Evolutionary conservation across 2,329 filamentous ascomycete genomes (phyloP).

Genomic region (Blumeriella jaapii): DNA sequence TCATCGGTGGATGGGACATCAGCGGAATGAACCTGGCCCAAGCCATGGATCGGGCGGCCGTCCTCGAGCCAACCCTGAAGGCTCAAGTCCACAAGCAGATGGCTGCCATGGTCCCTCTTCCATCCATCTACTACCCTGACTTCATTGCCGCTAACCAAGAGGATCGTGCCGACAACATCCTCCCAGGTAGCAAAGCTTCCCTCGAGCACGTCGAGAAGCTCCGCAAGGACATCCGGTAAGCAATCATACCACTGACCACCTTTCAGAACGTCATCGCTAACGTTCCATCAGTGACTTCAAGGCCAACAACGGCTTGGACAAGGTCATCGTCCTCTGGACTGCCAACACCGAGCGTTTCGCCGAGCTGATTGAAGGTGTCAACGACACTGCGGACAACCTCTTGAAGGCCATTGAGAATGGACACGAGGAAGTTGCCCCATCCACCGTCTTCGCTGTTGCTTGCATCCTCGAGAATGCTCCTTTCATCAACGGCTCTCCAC

Average conservation of each 20-base stretch:
- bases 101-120: conserved; percentile 75
- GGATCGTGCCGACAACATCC: conserved; percentile 83
- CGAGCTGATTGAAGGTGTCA: conserved; percentile 76
- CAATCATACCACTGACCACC: conserved; percentile 7
- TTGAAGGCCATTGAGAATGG: conserved; percentile 76
- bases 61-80: conserved; percentile 94
- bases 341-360: conserved; percentile 98
- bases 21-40: conserved; percentile 78
- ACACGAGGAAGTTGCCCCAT: conserved; percentile 86
- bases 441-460: conserved; percentile 90
- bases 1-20: conserved; percentile 96
- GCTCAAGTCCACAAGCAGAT: conserved; percentile 84
- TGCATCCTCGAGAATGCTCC: conserved; percentile 81
- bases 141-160: conserved; percentile 99
- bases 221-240: conserved; percentile 77
- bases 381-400: conserved; percentile 93
- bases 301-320: conserved; percentile 70
- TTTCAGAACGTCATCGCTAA: conserved; percentile 10
- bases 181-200: conserved; percentile 74
- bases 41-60: conserved; percentile 90
- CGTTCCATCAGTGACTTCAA: conserved; percentile 66
- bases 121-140: conserved; percentile 96
- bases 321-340: conserved; percentile 96
- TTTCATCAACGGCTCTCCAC: conserved; percentile 98
- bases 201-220: conserved; percentile 85